Evolutionary conservation across 2,329 filamentous ascomycete genomes (phyloP), one percentile per base, ranked within the genome.

Genomic region (Epichloe brachyelytri): DNA sequence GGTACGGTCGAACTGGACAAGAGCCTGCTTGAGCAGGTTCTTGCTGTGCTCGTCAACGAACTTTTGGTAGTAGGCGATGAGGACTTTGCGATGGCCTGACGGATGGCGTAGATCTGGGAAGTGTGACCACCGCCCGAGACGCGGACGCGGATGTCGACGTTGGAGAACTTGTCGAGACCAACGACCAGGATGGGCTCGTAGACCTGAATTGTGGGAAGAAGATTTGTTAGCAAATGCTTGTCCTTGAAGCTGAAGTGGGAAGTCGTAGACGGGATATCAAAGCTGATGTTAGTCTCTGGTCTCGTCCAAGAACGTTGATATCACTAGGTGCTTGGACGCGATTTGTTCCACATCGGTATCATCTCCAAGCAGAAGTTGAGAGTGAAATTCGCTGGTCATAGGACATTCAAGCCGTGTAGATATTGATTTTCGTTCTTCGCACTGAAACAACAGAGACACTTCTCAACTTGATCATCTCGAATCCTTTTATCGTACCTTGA

Each of bases 1-100:
- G 71, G 89, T 95, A 70, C 90, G 84, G 81, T 95, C 89, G 80
- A 91, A 98, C 73, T 89, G 83, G 68, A 91, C 87, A 64, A 98
- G 84, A 63, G 88, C 87, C 77, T 91, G 86, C 88, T 97, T 98
- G 70, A 98, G 83, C 77, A 89, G 81, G 84, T 97, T 96, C 87
- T 98, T 98, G 79, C 86, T 88, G 86, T 97, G 90, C 86, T 98
- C 93, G 71, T 98, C 93, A 76, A 97, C 88, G 79, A 85, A 98
- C 83, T 98, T 96, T 80, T 96, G 91, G 86, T 96, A 97, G 86
- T 96, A 96, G 75, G 89, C 68, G 63, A 71, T 68, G 54, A 71
- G 62, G 67, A 65, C 84, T 97, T 98, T 79, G 90, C 84, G 71
- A 98, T 97, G 67, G 93, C 91, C 80, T 98, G 93, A 67, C 93